phyloP scores from a whole-genome alignment of 805 yeast species.

The Teunomyces cretensis region DNA sequence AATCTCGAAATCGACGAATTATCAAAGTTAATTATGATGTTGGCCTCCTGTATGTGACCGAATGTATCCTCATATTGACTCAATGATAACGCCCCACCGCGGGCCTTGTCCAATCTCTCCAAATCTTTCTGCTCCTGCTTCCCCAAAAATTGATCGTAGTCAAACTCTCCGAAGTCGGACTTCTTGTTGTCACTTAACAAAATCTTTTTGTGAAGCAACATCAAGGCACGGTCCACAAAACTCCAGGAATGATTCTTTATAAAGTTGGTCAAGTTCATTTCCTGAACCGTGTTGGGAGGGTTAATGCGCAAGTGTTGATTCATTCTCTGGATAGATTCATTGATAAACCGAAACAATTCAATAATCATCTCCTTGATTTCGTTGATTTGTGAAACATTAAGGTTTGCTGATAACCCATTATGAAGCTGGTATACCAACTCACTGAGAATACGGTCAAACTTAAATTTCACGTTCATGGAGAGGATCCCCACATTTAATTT shows the following conservation, averaged over 20 bases:
- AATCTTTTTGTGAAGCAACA: constrained; percentile 44
- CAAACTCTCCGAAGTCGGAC: neutral
- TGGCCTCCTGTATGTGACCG: constrained; percentile 37
- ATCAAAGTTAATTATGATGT: constrained; percentile 38
- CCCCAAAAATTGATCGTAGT: neutral
- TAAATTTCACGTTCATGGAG: constrained; percentile 53
- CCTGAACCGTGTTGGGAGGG: constrained; percentile 40
- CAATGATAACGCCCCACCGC: constrained; percentile 30
- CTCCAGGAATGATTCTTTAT: constrained; percentile 49
- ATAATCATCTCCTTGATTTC: constrained; percentile 48
- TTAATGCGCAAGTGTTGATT: constrained; percentile 29
- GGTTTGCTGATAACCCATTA: constrained; percentile 45
- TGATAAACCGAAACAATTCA: constrained; percentile 50
- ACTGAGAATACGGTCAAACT: constrained; percentile 51
- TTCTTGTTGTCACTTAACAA: constrained; percentile 28
- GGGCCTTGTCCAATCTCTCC: constrained; percentile 9
- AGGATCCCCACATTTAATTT: constrained; percentile 46
- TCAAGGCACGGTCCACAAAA: constrained; percentile 54
- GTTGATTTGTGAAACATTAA: constrained; percentile 42
- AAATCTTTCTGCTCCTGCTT: constrained; percentile 1
- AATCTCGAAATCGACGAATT: constrained; percentile 37
- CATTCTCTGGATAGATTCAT: constrained; percentile 45
- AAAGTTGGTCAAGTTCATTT: constrained; percentile 46
- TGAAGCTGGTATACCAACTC: constrained; percentile 52
- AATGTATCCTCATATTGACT: constrained; percentile 41